Percentiles rank a stretch among this genome's conserved stretches.
Conservation (phyloP, 768 basidiomycete species). For the Artomyces pyxidatus region DNA sequence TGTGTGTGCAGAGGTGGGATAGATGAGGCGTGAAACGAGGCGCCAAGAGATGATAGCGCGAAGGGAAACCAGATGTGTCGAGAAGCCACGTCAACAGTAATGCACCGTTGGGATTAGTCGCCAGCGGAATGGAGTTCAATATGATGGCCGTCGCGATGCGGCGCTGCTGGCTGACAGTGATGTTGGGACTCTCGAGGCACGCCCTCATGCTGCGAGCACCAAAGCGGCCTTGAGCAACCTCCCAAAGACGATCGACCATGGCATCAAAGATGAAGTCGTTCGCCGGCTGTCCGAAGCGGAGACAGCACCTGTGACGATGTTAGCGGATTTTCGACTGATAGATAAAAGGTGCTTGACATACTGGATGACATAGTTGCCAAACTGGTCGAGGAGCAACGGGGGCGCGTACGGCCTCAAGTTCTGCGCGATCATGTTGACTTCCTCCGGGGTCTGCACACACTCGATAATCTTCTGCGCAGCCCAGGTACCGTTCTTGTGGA, state of each 20-base stretch:
- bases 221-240: slow-evolving; percentile 94
- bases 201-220: slow-evolving; percentile 98
- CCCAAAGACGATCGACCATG: slow-evolving; percentile 97
- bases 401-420: slow-evolving; percentile 89
- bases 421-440: slow-evolving; percentile 75
- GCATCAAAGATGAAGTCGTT: slow-evolving; percentile 98
- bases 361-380: slow-evolving; percentile 92
- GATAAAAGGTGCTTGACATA: slow-evolving; percentile 34
- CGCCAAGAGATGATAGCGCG: slow-evolving; percentile 89
- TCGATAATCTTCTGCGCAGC: slow-evolving; percentile 99
- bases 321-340: slow-evolving; percentile 1
- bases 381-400: slow-evolving; percentile 88
- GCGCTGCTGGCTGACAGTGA: slow-evolving; percentile 85
- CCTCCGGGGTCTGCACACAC: slow-evolving; percentile 82
- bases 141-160: slow-evolving; percentile 92
- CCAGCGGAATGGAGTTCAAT: slow-evolving; percentile 93
- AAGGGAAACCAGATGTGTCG: slow-evolving; percentile 90
- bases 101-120: slow-evolving; percentile 96
- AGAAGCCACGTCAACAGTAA: slow-evolving; percentile 93
- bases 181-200: slow-evolving; percentile 85
- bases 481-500: slow-evolving; percentile 99
- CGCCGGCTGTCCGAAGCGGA: slow-evolving; percentile 82
- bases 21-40: slow-evolving; percentile 96
- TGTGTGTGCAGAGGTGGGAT: slow-evolving; percentile 96
- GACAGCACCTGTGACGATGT: slow-evolving; percentile 55